These are phyloP conservation scores for Oryza officinalis DNA, from an alignment of 176 grass and related monocot genomes.

Conservation along the genomic window DNA sequence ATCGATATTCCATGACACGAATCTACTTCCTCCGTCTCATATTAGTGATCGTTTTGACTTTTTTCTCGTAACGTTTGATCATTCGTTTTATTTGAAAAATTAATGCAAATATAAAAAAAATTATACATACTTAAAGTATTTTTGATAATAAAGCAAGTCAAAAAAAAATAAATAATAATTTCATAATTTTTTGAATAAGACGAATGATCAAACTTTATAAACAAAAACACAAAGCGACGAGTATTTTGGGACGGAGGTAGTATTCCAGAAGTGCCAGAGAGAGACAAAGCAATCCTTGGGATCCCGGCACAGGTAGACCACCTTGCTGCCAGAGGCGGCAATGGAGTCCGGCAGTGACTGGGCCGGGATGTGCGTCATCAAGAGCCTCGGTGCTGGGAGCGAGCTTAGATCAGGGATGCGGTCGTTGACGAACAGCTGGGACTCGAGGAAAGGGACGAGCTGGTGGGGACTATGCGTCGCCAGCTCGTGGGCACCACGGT, in stretches of 20 bases:
- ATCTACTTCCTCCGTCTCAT: too few species aligned
- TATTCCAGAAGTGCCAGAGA: background rate
- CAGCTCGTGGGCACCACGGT: background rate
- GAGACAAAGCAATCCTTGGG: background rate
- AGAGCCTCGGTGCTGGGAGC: background rate
- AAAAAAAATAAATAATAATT: too few species aligned
- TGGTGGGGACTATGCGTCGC: background rate
- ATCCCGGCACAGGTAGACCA: background rate
- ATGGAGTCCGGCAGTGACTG: background rate
- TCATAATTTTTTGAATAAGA: too few species aligned
- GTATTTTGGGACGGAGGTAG: too few species aligned
- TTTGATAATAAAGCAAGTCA: too few species aligned
- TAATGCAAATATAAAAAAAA: too few species aligned
- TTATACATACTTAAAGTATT: too few species aligned
- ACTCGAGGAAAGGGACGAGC: background rate
- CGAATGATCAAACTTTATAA: too few species aligned
- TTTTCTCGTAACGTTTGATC: too few species aligned
- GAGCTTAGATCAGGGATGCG: background rate
- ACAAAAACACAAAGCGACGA: too few species aligned
- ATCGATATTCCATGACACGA: background rate
- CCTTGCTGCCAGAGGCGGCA: background rate
- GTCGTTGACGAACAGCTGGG: background rate
- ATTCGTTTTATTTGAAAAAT: too few species aligned
- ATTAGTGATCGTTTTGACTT: too few species aligned
- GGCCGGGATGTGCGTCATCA: background rate